Evolutionary conservation across 495 filamentous ascomycete species (phyloP).

Genomic region (Penicillium ucsense): DNA sequence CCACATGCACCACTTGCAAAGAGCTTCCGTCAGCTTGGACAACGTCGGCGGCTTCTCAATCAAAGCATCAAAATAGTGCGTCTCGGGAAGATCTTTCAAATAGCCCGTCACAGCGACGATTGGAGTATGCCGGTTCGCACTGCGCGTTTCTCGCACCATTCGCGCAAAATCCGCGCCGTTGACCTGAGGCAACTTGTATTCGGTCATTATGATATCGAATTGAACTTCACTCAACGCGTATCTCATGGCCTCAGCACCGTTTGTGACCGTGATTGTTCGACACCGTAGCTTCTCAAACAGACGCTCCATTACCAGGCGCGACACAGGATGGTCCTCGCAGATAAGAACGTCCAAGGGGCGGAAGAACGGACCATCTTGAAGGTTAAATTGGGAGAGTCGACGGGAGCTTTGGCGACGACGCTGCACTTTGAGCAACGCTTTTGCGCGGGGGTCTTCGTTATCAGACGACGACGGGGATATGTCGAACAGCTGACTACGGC

Average conservation of each 20-base stretch:
- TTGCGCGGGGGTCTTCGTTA: slow-evolving; percentile 86
- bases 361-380: slow-evolving; percentile 75
- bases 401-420: slow-evolving; percentile 83
- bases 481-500: slow-evolving; percentile 88
- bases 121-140: slow-evolving; percentile 86
- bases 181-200: slow-evolving; percentile 88
- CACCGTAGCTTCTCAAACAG: slow-evolving; percentile 90
- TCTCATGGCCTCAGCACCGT: slow-evolving; percentile 81
- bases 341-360: slow-evolving; percentile 89
- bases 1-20: slow-evolving; percentile 85
- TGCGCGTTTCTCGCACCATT: slow-evolving; percentile 94
- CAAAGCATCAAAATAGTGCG: slow-evolving; percentile 87
- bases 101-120: slow-evolving; percentile 98
- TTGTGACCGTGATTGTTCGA: slow-evolving; percentile 83
- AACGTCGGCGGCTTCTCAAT: slow-evolving; percentile 93
- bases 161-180: slow-evolving; percentile 91
- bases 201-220: slow-evolving; percentile 96
- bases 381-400: slow-evolving; percentile 77
- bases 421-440: slow-evolving; percentile 87
- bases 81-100: slow-evolving; percentile 85
- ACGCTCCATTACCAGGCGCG: slow-evolving; percentile 92
- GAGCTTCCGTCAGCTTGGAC: slow-evolving; percentile 75
- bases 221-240: slow-evolving; percentile 88
- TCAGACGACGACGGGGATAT: slow-evolving; percentile 96
- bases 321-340: slow-evolving; percentile 98